Conservation (phyloP, 257 asterid genomes). For the Przewalskia tangutica region DNA sequence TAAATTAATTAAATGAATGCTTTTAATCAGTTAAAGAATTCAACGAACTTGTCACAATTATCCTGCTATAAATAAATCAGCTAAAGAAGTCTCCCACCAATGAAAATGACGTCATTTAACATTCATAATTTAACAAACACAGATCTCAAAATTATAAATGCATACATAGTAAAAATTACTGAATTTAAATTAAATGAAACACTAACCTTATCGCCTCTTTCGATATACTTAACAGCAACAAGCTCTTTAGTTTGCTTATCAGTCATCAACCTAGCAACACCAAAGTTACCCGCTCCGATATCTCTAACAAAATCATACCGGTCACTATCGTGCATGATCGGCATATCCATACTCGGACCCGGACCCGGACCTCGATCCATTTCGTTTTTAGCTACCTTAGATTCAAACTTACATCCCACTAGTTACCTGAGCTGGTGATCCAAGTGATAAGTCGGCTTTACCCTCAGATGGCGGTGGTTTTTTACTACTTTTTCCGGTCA, state of each 20-base stretch:
- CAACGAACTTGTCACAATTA: not conserved
- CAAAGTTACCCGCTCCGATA: conserved; percentile 82
- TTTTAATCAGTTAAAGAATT: not conserved
- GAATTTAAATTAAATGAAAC: no score
- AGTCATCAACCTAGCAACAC: conserved; percentile 73
- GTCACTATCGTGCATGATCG: conserved; percentile 93
- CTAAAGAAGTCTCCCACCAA: not conserved
- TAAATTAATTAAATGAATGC: not conserved
- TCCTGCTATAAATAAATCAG: not conserved
- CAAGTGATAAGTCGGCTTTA: not conserved
- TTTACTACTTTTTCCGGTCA: not conserved
- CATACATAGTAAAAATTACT: not conserved
- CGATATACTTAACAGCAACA: conserved; percentile 80
- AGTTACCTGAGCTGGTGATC: not conserved
- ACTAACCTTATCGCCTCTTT: conserved; percentile 82
- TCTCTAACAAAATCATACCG: conserved; percentile 75
- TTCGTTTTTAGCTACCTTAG: not conserved
- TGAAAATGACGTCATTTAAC: not conserved
- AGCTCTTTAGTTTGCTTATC: conserved; percentile 75
- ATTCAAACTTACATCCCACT: not conserved
- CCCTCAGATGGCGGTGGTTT: not conserved
- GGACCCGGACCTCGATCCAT: conserved; percentile 75
- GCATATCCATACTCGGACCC: conserved; percentile 74
- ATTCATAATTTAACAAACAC: not conserved
- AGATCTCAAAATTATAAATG: not conserved